These are phyloP conservation scores for Boletus coccyginus DNA, from an alignment of 768 basidiomycete genomes.

Conservation along the genomic window DNA sequence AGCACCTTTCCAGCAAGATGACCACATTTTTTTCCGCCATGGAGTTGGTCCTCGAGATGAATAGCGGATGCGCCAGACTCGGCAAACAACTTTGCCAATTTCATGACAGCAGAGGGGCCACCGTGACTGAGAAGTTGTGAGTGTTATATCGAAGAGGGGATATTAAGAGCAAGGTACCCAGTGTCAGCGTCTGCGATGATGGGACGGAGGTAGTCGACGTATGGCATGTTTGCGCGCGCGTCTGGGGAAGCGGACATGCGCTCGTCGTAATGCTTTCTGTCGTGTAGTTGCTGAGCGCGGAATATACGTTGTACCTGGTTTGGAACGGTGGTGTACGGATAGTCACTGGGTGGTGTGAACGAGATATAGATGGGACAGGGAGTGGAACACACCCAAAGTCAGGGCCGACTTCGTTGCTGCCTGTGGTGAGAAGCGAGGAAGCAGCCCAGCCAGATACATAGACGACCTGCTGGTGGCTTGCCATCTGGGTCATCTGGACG, in stretches of 20 bases:
- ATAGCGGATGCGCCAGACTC: conserved; percentile 90
- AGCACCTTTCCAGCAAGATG: conserved; percentile 91
- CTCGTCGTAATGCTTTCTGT: conserved; percentile 91
- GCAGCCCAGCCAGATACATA: conserved; percentile 95
- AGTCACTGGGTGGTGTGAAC: conserved; percentile 55
- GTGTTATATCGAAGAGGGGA: background rate
- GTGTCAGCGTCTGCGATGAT: conserved; percentile 96
- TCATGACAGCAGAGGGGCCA: conserved; percentile 91
- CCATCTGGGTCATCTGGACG: conserved; percentile 95
- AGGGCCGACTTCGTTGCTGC: conserved; percentile 88
- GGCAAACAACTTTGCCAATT: conserved; percentile 91
- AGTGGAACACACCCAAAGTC: conserved; percentile 65
- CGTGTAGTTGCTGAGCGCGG: conserved; percentile 89
- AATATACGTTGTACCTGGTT: conserved; percentile 92
- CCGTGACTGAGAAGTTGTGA: conserved; percentile 62
- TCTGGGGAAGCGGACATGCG: conserved; percentile 64
- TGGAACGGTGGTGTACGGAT: conserved; percentile 94
- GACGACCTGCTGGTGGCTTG: conserved; percentile 76
- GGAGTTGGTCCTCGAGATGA: conserved; percentile 91
- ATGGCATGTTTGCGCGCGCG: conserved; percentile 66
- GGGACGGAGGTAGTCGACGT: conserved; percentile 85
- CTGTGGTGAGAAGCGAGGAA: conserved; percentile 83
- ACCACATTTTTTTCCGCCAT: conserved; percentile 95
- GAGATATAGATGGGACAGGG: background rate
- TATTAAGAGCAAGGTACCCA: conserved; percentile 50